These are phyloP conservation scores for Wickerhamiella australiensis DNA, from an alignment of 805 yeast species.

Conservation along the genomic window DNA sequence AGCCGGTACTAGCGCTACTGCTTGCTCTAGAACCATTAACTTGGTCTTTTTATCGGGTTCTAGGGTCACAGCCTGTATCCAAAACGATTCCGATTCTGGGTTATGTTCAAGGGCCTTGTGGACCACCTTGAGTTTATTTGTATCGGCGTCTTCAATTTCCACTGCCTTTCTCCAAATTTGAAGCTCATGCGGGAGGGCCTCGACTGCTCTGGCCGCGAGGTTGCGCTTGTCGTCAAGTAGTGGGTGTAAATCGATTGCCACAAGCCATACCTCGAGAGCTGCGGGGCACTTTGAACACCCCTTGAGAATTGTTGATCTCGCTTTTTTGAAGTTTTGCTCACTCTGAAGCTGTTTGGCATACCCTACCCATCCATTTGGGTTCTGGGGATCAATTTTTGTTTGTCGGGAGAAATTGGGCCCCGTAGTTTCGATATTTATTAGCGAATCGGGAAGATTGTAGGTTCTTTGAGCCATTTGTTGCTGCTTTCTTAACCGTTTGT, in stretches of 20 bases:
- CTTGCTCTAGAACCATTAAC: constrained; percentile 44
- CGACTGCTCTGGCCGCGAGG: constrained; percentile 55
- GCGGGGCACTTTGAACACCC: constrained; percentile 62
- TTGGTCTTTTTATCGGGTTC: constrained; percentile 45
- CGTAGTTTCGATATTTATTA: constrained; percentile 25
- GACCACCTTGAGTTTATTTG: constrained; percentile 44
- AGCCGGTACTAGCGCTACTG: constrained; percentile 55
- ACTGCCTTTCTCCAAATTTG: constrained; percentile 63
- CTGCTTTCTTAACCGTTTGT: constrained; percentile 56
- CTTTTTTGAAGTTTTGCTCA: constrained; percentile 43
- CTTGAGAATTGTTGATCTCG: constrained; percentile 50
- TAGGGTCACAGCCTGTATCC: constrained; percentile 52
- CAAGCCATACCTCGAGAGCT: constrained; percentile 72
- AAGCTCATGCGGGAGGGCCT: constrained; percentile 42
- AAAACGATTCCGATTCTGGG: constrained; percentile 47
- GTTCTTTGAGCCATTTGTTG: constrained; percentile 52
- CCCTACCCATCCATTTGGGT: constrained; percentile 75
- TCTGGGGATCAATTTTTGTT: constrained; percentile 58
- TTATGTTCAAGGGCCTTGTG: constrained; percentile 59
- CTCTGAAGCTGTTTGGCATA: constrained; percentile 67
- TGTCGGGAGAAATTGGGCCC: constrained; percentile 35
- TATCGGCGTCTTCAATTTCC: constrained; percentile 47
- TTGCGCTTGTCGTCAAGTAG: constrained; percentile 35
- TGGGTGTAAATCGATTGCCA: constrained; percentile 51
- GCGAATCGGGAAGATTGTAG: constrained; percentile 72